Evolutionary conservation across 208 protist species (phyloP).

Genomic region (Leishmania amazonensis): DNA sequence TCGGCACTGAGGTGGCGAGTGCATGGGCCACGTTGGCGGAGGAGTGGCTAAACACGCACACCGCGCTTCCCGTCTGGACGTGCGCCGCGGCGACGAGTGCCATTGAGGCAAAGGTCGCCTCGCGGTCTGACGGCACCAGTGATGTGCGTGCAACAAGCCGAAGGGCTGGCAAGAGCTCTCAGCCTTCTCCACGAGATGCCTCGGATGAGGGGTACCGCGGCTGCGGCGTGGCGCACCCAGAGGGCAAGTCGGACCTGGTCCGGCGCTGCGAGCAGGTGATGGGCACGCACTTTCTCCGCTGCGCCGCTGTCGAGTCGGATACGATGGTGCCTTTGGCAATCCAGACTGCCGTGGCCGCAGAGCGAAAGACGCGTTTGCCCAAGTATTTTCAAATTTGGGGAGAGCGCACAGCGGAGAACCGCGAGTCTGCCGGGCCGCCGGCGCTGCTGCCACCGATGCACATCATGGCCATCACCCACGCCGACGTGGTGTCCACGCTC

Average conservation of each 20-base stretch:
- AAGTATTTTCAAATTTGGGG: slow-evolving; percentile 52
- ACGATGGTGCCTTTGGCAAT: slow-evolving; percentile 46
- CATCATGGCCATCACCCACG: slow-evolving; percentile 80
- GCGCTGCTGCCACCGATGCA: slow-evolving; percentile 74
- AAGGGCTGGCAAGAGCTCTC: neutral
- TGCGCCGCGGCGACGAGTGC: slow-evolving; percentile 12
- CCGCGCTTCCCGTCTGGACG: slow-evolving; percentile 53
- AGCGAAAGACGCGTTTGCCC: slow-evolving; percentile 48
- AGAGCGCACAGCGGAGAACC: slow-evolving; percentile 23
- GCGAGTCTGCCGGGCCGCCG: slow-evolving; percentile 16
- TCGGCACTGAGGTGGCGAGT: slow-evolving; percentile 22
- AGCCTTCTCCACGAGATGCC: neutral
- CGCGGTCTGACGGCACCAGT: neutral
- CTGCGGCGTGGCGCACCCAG: slow-evolving; percentile 59
- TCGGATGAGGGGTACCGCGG: slow-evolving; percentile 9
- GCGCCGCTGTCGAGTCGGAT: slow-evolving; percentile 7
- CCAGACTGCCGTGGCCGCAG: slow-evolving; percentile 33
- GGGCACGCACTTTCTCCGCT: slow-evolving; percentile 47
- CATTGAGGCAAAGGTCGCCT: slow-evolving; percentile 21
- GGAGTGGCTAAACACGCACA: slow-evolving; percentile 34
- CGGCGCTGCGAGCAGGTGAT: slow-evolving; percentile 63
- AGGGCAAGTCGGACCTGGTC: slow-evolving; percentile 47
- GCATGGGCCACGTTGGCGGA: slow-evolving; percentile 35
- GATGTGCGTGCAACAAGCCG: slow-evolving; percentile 1
- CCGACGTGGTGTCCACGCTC: slow-evolving; percentile 61